Conservation (phyloP, 768 basidiomycete genomes). For the Auricularia cornea region DNA sequence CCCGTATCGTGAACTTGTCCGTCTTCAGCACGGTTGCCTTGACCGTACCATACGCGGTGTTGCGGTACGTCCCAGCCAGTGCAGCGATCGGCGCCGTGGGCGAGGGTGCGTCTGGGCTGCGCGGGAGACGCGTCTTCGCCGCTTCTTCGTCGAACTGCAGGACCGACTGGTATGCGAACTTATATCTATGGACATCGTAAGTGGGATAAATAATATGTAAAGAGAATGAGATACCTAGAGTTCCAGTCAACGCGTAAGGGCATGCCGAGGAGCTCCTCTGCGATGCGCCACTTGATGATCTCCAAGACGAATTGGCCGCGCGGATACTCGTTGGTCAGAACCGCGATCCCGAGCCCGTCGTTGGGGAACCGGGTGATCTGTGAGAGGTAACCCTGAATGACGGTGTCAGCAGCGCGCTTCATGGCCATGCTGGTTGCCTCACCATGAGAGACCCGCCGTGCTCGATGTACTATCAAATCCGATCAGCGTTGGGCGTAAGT, state of each 20-base stretch:
- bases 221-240: neutral
- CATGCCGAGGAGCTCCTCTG: neutral
- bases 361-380: neutral
- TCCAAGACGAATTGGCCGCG: neutral
- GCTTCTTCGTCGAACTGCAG: neutral
- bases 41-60: neutral
- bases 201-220: neutral
- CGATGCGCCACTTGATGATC: neutral
- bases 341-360: neutral
- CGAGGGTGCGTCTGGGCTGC: neutral
- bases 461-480: neutral
- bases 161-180: neutral
- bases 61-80: neutral
- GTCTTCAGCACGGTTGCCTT: neutral
- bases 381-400: neutral
- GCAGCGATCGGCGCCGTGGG: neutral
- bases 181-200: no score
- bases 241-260: neutral
- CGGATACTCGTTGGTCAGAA: neutral
- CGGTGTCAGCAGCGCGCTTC: neutral
- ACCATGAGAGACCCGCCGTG: neutral
- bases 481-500: neutral
- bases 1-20: neutral
- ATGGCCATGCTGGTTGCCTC: no score
- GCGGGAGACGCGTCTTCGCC: neutral